A percentile compares a stretch with the other conserved stretches of the same genome.
These are phyloP conservation scores for Xylariaceae sp. DNA, from an alignment of 2,329 filamentous ascomycete genomes.

Conservation along the genomic window DNA sequence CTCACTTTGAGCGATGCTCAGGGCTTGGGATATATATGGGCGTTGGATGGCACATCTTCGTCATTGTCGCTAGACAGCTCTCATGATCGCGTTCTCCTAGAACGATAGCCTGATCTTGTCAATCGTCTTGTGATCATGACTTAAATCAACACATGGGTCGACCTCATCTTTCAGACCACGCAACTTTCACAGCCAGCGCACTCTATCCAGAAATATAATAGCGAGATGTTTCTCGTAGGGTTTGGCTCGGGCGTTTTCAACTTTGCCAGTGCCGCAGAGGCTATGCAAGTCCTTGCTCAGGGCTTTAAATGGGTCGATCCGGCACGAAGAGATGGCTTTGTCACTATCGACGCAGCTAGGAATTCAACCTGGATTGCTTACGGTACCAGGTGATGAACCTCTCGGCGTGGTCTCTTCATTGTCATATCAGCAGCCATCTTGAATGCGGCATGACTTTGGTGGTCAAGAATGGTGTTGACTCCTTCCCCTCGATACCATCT, in stretches of 20 bases:
- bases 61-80: constrained; percentile 33
- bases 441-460: constrained; percentile 53
- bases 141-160: constrained; percentile 48
- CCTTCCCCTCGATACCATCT: constrained; percentile 38
- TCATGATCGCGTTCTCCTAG: constrained; percentile 43
- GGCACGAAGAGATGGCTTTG: constrained; percentile 47
- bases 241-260: constrained; percentile 46
- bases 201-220: constrained; percentile 62
- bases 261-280: constrained; percentile 52
- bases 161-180: constrained; percentile 45
- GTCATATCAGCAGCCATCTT: constrained; percentile 52
- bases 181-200: constrained; percentile 42
- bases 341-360: constrained; percentile 32
- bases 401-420: constrained; percentile 53
- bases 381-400: constrained; percentile 51
- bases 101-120: constrained; percentile 32
- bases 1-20: constrained; percentile 32
- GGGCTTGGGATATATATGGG: constrained; percentile 50
- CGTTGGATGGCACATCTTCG: constrained; percentile 44
- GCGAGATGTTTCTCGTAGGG: constrained; percentile 56
- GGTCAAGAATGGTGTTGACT: constrained; percentile 45
- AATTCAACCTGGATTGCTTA: constrained; percentile 45
- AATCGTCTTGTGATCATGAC: constrained; percentile 45
- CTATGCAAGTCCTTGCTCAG: constrained; percentile 41
- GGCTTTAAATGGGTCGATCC: constrained; percentile 56